A percentile compares a stretch with the other conserved stretches of the same genome.
Conservation (phyloP, 163 green algal species). For the Scenedesmus sp. region DNA sequence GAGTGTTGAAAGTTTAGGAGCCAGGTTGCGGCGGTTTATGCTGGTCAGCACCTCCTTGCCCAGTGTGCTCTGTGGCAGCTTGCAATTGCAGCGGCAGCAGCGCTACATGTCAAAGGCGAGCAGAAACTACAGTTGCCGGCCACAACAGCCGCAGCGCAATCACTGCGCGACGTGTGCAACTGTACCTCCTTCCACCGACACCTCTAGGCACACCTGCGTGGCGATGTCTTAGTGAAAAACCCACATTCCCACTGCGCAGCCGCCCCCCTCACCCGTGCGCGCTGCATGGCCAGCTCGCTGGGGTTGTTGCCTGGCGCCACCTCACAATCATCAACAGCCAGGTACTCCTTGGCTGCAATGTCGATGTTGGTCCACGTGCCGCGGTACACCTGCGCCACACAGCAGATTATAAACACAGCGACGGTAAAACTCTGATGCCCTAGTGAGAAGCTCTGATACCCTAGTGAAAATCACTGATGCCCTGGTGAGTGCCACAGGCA, state of each 20-base stretch:
- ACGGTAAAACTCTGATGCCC: not conserved
- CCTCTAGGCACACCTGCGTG: no score
- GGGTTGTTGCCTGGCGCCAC: slow-evolving; percentile 6
- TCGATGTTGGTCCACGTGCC: slow-evolving; percentile 72
- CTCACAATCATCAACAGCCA: slow-evolving; percentile 15
- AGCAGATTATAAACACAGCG: not conserved
- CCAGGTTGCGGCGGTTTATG: no score
- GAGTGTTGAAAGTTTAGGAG: no score
- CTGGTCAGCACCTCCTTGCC: no score
- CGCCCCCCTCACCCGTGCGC: not conserved
- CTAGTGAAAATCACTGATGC: not conserved
- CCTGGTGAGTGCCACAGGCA: not conserved
- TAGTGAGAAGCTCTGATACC: not conserved
- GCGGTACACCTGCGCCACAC: slow-evolving; percentile 55
- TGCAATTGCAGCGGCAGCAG: no score
- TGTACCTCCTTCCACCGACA: no score
- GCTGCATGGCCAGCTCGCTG: slow-evolving; percentile 17
- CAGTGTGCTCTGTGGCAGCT: no score
- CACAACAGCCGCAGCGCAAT: no score
- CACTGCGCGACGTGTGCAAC: no score
- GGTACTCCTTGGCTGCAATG: slow-evolving; percentile 70
- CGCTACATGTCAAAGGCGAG: no score
- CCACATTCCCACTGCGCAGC: not conserved
- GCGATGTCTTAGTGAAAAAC: no score
- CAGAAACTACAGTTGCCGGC: no score